Conservation (phyloP, 352 stramenopile genomes). For the Phytophthora megakarya region DNA sequence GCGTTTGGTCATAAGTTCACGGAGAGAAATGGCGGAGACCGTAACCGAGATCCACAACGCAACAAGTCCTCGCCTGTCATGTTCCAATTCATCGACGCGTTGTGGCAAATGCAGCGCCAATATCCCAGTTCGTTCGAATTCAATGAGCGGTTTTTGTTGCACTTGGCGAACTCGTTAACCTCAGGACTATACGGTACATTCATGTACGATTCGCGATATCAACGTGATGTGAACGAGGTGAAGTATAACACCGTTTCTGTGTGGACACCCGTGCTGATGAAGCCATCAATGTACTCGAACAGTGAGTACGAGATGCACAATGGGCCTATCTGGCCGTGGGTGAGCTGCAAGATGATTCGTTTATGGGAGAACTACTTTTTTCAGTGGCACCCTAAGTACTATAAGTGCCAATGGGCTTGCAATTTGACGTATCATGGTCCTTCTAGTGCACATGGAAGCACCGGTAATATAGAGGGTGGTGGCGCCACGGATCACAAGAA, state of each 20-base stretch:
- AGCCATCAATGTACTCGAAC: constrained; percentile 55
- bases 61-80: constrained; percentile 86
- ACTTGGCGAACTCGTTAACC: constrained; percentile 79
- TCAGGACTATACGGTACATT: constrained; percentile 87
- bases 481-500: constrained; percentile 11
- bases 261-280: constrained; percentile 79
- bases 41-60: constrained; percentile 73
- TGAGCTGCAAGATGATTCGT: constrained; percentile 75
- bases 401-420: constrained; percentile 76
- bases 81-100: constrained; percentile 85
- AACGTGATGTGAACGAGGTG: constrained; percentile 71
- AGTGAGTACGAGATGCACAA: constrained; percentile 48
- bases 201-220: constrained; percentile 73
- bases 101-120: constrained; percentile 86
- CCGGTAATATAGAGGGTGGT: not conserved
- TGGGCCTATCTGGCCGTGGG: constrained; percentile 82
- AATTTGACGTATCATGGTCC: constrained; percentile 48
- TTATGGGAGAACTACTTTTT: constrained; percentile 88
- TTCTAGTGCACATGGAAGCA: constrained; percentile 22
- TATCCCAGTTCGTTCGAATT: constrained; percentile 88
- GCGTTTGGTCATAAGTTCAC: constrained; percentile 87
- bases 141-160: constrained; percentile 81
- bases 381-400: constrained; percentile 86
- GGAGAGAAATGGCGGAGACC: constrained; percentile 69
- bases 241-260: constrained; percentile 64